Base-by-base conservation (phyloP, 2,329 filamentous ascomycete species). In the Orbilia ellipsospora region DNA sequence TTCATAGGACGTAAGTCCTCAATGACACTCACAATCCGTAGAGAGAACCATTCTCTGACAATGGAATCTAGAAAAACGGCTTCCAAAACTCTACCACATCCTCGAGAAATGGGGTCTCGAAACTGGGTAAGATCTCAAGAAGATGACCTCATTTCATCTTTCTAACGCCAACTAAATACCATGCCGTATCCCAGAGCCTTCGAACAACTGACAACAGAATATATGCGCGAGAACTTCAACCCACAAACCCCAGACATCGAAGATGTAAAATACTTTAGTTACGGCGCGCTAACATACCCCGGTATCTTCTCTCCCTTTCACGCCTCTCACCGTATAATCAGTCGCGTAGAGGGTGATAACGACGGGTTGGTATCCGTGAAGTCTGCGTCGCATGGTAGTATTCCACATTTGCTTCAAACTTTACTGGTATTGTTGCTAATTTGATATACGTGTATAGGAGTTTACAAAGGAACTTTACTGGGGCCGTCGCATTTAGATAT, bases 311-410 rank as follows among this genome's bases (percentile, higher is more conserved):
- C 74, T 1, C 86, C 87, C 1, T 90, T 90, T 78, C 83, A 86
- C 4, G 81, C 83, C 52, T 85, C 88, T 2, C 84, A 88, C 77
- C 78, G 80, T 1, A 82, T 90, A 8, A 83, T 90, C 20, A 78
- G 82, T 10, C 81, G 82, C 44, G 79, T 80, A 0, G 88, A 90
- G 79, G 89, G 89, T 0, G 83, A 86, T 15, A 90, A 90, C 78
- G 89, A 90, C 78, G 89, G 89, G 0, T 82, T 90, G n/a, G 89
- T 90, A 12, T 93, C 88, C 80, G 88, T 90, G 10, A 82, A 83
- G 60, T 90, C 88, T 79, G 86, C 87, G 54, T 90, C 88, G 88
- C 72, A 75, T 18, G 72, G 72, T 75, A 64, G 7, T 45, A 26
- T 16, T 28, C 16, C 40, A 42, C 20, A n/a, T 12, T 16, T 12